Evolutionary conservation across 2,329 filamentous ascomycete species (phyloP).

Genomic region (Botryotinia globosa): DNA sequence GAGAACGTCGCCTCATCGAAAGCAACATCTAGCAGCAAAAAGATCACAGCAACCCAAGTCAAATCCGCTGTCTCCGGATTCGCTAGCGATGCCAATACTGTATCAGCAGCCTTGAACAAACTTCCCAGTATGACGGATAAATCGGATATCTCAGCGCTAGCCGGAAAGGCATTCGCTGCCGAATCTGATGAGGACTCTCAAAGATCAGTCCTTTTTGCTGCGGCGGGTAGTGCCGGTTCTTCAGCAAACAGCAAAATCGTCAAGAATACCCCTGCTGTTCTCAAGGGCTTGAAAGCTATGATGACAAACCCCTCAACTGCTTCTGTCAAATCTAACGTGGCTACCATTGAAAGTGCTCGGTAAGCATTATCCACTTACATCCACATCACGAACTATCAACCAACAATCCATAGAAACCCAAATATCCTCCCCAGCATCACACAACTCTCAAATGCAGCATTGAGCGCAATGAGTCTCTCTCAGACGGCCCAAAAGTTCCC

Average conservation of each 20-base stretch:
- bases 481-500: slow-evolving; percentile 26
- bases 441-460: slow-evolving; percentile 31
- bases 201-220: slow-evolving; percentile 28
- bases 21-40: background rate
- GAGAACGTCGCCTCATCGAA: background rate
- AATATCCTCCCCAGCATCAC: slow-evolving; percentile 35
- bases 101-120: slow-evolving; percentile 30
- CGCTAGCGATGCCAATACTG: slow-evolving; percentile 32
- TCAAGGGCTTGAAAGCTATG: slow-evolving; percentile 29
- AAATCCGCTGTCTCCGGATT: slow-evolving; percentile 27
- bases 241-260: slow-evolving; percentile 32
- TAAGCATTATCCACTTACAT: background rate
- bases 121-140: slow-evolving; percentile 24
- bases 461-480: slow-evolving; percentile 25
- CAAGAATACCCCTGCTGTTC: slow-evolving; percentile 31
- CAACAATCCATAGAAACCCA: slow-evolving; percentile 27
- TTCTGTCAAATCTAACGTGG: slow-evolving; percentile 9
- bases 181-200: slow-evolving; percentile 33
- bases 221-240: slow-evolving; percentile 28
- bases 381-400: background rate
- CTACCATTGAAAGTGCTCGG: slow-evolving; percentile 21
- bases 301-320: slow-evolving; percentile 15
- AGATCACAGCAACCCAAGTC: slow-evolving; percentile 21
- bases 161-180: slow-evolving; percentile 29
- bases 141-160: slow-evolving; percentile 26